A percentile compares a stretch with the other conserved stretches of the same genome.
phyloP scores from a whole-genome alignment of 2,329 filamentous ascomycete genomes.

The Teratosphaeria epicoccoides region DNA sequence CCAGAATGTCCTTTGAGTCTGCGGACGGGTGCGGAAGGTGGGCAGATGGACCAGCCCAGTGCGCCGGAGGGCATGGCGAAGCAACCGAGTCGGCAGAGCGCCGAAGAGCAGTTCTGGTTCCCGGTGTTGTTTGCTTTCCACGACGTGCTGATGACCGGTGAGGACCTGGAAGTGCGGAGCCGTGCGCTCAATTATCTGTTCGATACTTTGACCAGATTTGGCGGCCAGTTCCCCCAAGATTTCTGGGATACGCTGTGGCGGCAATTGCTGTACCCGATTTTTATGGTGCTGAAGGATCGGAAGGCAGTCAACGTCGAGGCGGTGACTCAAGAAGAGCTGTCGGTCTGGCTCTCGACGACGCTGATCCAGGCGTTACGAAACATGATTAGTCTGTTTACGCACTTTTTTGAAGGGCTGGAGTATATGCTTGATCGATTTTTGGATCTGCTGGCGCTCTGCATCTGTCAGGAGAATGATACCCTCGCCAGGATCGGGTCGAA shows the following conservation, averaged over 20 bases:
- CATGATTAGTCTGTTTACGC: conserved; percentile 97
- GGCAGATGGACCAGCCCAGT: conserved; percentile 29
- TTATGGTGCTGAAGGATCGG: conserved; percentile 82
- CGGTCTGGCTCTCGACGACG: conserved; percentile 96
- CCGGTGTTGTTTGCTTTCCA: conserved; percentile 97
- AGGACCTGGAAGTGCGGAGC: conserved; percentile 90
- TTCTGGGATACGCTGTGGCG: conserved; percentile 99
- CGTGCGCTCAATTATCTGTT: conserved; percentile 91
- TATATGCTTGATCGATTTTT: conserved; percentile 98
- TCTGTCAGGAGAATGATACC: conserved; percentile 98
- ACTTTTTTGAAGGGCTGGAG: conserved; percentile 92
- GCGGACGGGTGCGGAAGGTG: conserved; percentile 32
- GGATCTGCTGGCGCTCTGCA: conserved; percentile 86
- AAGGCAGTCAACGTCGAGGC: conserved; percentile 95
- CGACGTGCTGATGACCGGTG: conserved; percentile 96
- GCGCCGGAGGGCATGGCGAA: conserved; percentile 42
- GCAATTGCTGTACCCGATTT: conserved; percentile 93
- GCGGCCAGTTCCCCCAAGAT: conserved; percentile 78
- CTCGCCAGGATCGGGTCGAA: conserved; percentile 97
- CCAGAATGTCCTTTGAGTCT: conserved; percentile 87
- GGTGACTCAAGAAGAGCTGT: conserved; percentile 89
- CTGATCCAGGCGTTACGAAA: conserved; percentile 98
- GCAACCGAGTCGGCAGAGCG: conserved; percentile 67
- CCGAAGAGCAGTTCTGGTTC: conserved; percentile 98
- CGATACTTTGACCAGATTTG: conserved; percentile 80